phyloP scores from a whole-genome alignment of 1,284 basidiomycete species.

The Spongiforma sp. region DNA sequence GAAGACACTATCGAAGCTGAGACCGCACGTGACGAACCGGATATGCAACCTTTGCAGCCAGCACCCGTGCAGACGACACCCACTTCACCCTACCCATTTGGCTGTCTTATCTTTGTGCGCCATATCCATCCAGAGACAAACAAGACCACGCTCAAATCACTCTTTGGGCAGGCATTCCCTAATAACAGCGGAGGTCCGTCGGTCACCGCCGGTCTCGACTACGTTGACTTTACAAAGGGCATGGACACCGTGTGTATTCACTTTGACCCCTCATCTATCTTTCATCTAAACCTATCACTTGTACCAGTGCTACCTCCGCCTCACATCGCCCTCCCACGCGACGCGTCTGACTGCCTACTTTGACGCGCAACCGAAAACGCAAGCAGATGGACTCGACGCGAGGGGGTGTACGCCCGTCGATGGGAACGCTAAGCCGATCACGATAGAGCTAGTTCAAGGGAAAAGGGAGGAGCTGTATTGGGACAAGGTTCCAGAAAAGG shows the following conservation, averaged over 20 bases:
- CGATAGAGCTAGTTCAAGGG: slow-evolving; percentile 61
- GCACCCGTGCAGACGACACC: slow-evolving; percentile 27
- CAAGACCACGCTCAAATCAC: slow-evolving; percentile 71
- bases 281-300: background rate
- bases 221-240: slow-evolving; percentile 80
- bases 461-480: slow-evolving; percentile 75
- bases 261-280: background rate
- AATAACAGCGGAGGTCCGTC: slow-evolving; percentile 3
- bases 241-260: slow-evolving; percentile 61
- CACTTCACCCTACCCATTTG: slow-evolving; percentile 56
- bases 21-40: background rate
- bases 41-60: background rate
- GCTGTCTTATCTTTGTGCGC: slow-evolving; percentile 71
- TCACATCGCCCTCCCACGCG: slow-evolving; percentile 57
- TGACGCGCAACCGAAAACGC: slow-evolving; percentile 38
- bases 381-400: slow-evolving; percentile 57
- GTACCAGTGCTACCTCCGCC: slow-evolving; percentile 72
- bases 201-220: slow-evolving; percentile 59
- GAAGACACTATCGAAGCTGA: background rate
- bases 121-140: slow-evolving; percentile 75
- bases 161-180: slow-evolving; percentile 54
- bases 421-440: slow-evolving; percentile 42
- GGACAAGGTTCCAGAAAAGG: slow-evolving; percentile 76
- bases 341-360: slow-evolving; percentile 53
- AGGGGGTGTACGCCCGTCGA: slow-evolving; percentile 31